Base-by-base conservation (phyloP, 2,329 filamentous ascomycete species). In the Leptographium radiaticola region DNA sequence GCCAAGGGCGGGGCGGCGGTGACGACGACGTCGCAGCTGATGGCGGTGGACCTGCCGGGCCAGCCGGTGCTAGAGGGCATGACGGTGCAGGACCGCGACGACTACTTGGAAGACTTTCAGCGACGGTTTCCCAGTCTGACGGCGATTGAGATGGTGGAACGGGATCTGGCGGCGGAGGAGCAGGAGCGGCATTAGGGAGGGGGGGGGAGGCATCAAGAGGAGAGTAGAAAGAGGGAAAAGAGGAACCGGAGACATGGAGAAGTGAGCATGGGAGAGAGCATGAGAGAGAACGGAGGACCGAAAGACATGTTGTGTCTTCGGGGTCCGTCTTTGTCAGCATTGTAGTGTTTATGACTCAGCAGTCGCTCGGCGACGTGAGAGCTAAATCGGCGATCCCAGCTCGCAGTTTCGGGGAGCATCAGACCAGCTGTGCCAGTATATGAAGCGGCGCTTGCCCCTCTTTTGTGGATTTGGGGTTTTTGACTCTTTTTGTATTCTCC, bases 71-170 rank as follows among this genome's bases (percentile, higher is more conserved):
- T 79, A 55, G 75, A 78, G 45, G 56, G 52, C 48, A 81, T 81
- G 78, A 75, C 72, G 53, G 65, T 70, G 4, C 70, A 74, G 59
- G 76, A 83, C 61, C 79, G 74, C 64, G 80, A 82, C 47, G 86
- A 89, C 60, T 84, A 84, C 62, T 67, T 84, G 46, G 68, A 70
- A 56, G 68, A 87, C 64, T 96, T 97, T 66, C 84, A 83, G 57
- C 89, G 89, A 68, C 76, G 89, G 55, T 96, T 89, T 68, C 91
- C 91, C 1, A 94, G 86, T 65, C 71, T 97, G 55, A 84, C 83
- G 54, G 80, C 88, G 11, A 79, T 96, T 60, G 90, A 96, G 71
- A 87, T 91, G 82, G 85, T 89, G n/a, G 87, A 93, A 70, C 80
- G 83, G 56, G 85, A 79, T 52, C 65, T 77, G 55, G 69, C 66